These are phyloP conservation scores for Pseudotulostoma volvatum DNA, from an alignment of 495 filamentous ascomycete genomes.

Conservation along the genomic window DNA sequence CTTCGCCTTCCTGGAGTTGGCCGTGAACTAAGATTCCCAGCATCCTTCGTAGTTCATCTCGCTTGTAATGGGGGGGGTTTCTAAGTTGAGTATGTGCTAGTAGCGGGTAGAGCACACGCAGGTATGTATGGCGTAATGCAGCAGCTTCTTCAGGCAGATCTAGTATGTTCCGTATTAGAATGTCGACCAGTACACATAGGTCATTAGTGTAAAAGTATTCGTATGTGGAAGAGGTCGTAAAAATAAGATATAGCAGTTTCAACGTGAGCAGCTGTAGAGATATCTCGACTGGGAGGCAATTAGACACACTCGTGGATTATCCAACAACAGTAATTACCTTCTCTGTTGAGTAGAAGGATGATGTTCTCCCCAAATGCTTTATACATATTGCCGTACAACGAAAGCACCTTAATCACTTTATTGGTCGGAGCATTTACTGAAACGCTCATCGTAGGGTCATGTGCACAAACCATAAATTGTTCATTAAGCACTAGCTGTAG, in stretches of 20 bases:
- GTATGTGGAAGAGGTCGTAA: constrained; percentile 76
- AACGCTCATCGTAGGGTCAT: constrained; percentile 30
- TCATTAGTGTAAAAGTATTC: constrained; percentile 99
- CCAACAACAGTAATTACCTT: constrained; percentile 37
- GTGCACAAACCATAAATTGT: constrained; percentile 78
- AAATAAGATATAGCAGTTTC: constrained; percentile 87
- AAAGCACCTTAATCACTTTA: constrained; percentile 78
- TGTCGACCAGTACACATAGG: constrained; percentile 82
- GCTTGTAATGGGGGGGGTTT: constrained; percentile 76
- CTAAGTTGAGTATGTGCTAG: constrained; percentile 81
- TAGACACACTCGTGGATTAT: constrained; percentile 6
- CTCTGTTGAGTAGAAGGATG: constrained; percentile 87
- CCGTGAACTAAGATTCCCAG: constrained; percentile 45
- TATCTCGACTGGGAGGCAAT: constrained; percentile 43
- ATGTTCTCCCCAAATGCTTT: constrained; percentile 97
- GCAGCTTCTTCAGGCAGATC: constrained; percentile 73
- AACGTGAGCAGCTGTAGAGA: constrained; percentile 86
- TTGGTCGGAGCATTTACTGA: constrained; percentile 53
- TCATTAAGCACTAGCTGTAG: constrained; percentile 85
- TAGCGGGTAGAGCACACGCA: constrained; percentile 85
- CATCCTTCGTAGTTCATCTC: constrained; percentile 62
- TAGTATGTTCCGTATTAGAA: constrained; percentile 87
- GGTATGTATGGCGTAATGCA: constrained; percentile 83
- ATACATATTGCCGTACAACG: constrained; percentile 58
- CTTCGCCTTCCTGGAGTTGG: constrained; percentile 19